Conservation (phyloP, 73 alveolate genomes). For the Symbiodinium pilosum region DNA sequence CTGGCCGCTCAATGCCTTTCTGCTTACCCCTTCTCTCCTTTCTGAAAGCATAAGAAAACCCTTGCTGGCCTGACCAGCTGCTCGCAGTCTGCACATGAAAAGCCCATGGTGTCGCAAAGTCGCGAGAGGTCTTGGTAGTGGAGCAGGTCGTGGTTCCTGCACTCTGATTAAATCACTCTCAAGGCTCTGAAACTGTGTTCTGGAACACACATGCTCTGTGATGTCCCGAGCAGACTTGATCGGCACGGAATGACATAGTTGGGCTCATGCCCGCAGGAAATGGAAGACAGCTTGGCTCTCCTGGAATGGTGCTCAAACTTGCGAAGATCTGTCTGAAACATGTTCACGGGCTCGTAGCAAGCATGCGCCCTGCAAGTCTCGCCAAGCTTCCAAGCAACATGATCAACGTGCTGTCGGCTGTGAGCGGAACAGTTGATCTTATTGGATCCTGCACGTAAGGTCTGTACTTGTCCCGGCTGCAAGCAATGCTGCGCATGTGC, state of each 20-base stretch:
- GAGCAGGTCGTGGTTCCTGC: background rate
- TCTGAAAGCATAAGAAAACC: too few relatives aligned
- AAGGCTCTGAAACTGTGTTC: too few relatives aligned
- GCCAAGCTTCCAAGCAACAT: slow-evolving; percentile 36
- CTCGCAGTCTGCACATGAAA: slow-evolving; percentile 63
- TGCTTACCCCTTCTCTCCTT: too few relatives aligned
- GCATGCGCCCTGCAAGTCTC: too few relatives aligned
- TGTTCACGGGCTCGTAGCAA: too few relatives aligned
- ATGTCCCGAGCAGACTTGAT: background rate
- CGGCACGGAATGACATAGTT: slow-evolving; percentile 5
- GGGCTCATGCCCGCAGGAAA: background rate
- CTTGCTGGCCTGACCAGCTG: slow-evolving; percentile 52
- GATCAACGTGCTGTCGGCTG: slow-evolving; percentile 74
- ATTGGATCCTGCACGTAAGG: slow-evolving; percentile 2
- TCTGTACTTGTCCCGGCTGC: too few relatives aligned
- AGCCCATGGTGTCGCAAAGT: slow-evolving; percentile 40
- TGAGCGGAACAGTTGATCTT: background rate
- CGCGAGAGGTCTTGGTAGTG: background rate
- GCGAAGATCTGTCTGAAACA: too few relatives aligned
- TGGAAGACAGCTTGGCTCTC: background rate
- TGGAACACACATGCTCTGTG: background rate
- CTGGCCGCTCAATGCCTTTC: background rate
- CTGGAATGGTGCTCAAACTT: too few relatives aligned
- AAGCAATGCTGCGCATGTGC: too few relatives aligned
- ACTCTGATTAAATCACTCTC: too few relatives aligned